Evolutionary conservation across 192 early-diverging fungal species (phyloP).

Genomic region (Podochytrium sp.): DNA sequence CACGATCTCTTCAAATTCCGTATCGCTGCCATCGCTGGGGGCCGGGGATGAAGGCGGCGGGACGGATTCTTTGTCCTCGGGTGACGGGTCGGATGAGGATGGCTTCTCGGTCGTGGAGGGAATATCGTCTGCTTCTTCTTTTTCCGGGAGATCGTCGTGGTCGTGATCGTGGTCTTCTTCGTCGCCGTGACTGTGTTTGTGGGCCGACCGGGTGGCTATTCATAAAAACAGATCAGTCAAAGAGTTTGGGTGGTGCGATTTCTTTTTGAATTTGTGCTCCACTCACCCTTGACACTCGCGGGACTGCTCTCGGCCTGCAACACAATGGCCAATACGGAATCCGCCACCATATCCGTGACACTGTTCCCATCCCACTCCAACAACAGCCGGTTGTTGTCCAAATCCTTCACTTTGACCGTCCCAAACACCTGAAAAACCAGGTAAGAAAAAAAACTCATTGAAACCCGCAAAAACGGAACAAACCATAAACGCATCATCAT

Average conservation of each 20-base stretch:
- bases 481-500: conserved; percentile 33
- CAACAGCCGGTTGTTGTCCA: conserved; percentile 62
- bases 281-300: conserved; percentile 80
- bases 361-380: conserved; percentile 92
- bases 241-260: too few species aligned
- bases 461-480: background rate
- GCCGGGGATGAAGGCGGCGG: background rate
- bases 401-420: conserved; percentile 72
- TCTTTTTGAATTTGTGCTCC: background rate
- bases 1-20: conserved; percentile 23
- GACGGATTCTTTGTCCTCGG: background rate
- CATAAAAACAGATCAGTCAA: background rate
- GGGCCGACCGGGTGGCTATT: conserved; percentile 16
- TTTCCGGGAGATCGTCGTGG: background rate
- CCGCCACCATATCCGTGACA: conserved; percentile 95
- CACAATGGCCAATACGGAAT: conserved; percentile 86
- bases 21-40: background rate
- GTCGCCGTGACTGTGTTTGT: conserved; percentile 11
- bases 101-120: background rate
- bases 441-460: background rate
- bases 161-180: background rate
- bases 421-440: conserved; percentile 65
- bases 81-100: background rate
- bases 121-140: background rate
- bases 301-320: conserved; percentile 84